Evolutionary conservation across 2,329 filamentous ascomycete species (phyloP).

Genomic region (Aureobasidium melanogenum): DNA sequence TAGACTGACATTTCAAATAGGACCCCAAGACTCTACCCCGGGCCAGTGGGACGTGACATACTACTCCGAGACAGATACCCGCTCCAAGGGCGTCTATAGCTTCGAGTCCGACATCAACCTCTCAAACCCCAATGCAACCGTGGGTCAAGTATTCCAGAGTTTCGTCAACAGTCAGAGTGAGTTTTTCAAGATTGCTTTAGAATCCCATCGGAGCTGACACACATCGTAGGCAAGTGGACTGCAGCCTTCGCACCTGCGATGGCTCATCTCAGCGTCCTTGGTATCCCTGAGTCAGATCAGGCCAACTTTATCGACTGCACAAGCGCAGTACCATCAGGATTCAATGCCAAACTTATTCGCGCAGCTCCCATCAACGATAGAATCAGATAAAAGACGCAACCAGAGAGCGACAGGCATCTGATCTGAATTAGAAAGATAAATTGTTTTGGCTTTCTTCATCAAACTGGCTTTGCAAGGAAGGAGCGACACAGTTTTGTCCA

Average conservation of each 20-base stretch:
- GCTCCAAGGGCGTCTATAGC: constrained; percentile 20
- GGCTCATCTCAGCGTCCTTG: constrained; percentile 7
- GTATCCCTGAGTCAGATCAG: neutral
- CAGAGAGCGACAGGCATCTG: too few species aligned
- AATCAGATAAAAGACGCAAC: neutral
- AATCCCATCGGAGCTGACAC: neutral
- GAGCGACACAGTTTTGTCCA: neutral
- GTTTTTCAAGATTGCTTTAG: constrained; percentile 6
- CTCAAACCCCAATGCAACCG: constrained; percentile 16
- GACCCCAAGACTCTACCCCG: constrained; percentile 40
- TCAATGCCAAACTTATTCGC: neutral
- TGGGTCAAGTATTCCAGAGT: constrained; percentile 27
- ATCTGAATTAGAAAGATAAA: neutral
- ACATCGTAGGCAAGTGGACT: neutral
- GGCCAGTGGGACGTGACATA: constrained; percentile 44
- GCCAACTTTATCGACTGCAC: constrained; percentile 18
- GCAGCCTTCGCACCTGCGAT: constrained; percentile 7
- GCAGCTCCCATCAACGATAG: constrained; percentile 7
- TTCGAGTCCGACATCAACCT: constrained; percentile 25
- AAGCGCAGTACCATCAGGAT: neutral
- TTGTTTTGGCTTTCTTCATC: neutral
- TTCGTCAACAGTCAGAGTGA: constrained; percentile 27
- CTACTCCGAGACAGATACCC: constrained; percentile 32
- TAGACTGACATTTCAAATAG: constrained; percentile 20
- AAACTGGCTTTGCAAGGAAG: neutral